Base-by-base conservation (phyloP, 176 grass and related monocot genomes). In the Rhipidocladum racemiflorum region DNA sequence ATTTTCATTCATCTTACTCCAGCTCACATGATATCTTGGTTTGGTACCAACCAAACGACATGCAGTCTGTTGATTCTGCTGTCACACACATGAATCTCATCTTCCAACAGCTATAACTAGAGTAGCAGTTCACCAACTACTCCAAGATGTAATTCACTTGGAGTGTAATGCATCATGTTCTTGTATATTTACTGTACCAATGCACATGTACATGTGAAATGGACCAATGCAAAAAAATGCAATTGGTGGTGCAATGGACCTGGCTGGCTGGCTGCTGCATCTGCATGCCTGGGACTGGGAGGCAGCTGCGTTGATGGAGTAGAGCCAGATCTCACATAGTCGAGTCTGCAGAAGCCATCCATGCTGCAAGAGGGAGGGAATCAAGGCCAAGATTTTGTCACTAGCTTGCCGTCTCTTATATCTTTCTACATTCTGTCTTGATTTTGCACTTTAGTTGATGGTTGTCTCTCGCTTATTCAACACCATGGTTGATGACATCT, bases 31-130 rank as follows among this genome's bases (percentile, higher is more conserved):
- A 90, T 77, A 68, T 66, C 78, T 77, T 50, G 64, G 61, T 74
- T 81, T 68, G 73, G 78, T 65, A 82, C 78, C 83, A 65, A 85
- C 83, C 83, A 85, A 72, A 48, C 65, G 78, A 89, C 83, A 89
- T 85, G 83, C 82, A 69, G 21, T 76, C 60, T 80, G 76, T 61
- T 89, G 82, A 85, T 76, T 44, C 78, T 82, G 42, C 63, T 62
- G 42, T 34, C 54, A 56, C 61, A 85, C 43, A 35, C 32, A 68
- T 68, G 71, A 89, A 89, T 89, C 77, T 61, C 77, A 76, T 85
- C 70, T 84, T 81, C 16, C 36, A 24, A 16, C 56, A 48, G 74
- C 74, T 83, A 78, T 48, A 72, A 76, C 82, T 76, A 54, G 87
- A 81, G 77, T 29, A 68, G 27, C 77, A 70, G 70, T 81, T 69